Evolutionary conservation across 202 grass and related monocot species (phyloP), one percentile per base, ranked within the genome.

Genomic region (Schoenoplectus tabernaemontani): DNA sequence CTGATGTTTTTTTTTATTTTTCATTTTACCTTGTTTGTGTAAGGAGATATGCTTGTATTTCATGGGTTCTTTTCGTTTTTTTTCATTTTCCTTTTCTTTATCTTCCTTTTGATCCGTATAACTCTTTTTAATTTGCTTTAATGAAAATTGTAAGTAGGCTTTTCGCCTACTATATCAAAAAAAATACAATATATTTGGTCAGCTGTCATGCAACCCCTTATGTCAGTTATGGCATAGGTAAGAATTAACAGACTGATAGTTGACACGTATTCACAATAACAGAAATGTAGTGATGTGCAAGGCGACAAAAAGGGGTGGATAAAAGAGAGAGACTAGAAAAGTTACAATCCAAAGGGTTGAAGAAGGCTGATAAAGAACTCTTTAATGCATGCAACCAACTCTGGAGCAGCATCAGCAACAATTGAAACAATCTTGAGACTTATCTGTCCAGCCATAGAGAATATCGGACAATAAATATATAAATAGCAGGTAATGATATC

Each of bases 311-410:
- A 24, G 9, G 13, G 9, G 22, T 2, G 30, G 43, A 17, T 4
- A 15, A 50, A 50, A 30, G 11, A 10, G 50, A 72, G 1, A 72
- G 48, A 54, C 41, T 17, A 22, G 47, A 57, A 63, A 84, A 77
- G 80, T 89, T 92, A 97, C 94, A 79, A 67, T 51, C 89, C 82
- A 71, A 89, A 91, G 24, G 85, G 86, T 82, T 88, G 76, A 51
- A 97, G 87, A 87, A 97, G 90, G 74, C 77, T 73, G 62, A 92
- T 75, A 43, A 97, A 87, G 80, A 97, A 97, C 77, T 82, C 87
- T 82, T 97, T 97, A 85, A 93, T 82, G 50, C 67, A 78, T 44
- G n/a, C 73, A 59, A 93, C 66, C 47, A 90, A 88, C 76, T 91
- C 87, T 32, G 91, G 94, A 84, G 84, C 86, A 82, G 94, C 94